These are phyloP conservation scores for Mrakia gelida DNA, from an alignment of 768 basidiomycete species.

Conservation along the genomic window DNA sequence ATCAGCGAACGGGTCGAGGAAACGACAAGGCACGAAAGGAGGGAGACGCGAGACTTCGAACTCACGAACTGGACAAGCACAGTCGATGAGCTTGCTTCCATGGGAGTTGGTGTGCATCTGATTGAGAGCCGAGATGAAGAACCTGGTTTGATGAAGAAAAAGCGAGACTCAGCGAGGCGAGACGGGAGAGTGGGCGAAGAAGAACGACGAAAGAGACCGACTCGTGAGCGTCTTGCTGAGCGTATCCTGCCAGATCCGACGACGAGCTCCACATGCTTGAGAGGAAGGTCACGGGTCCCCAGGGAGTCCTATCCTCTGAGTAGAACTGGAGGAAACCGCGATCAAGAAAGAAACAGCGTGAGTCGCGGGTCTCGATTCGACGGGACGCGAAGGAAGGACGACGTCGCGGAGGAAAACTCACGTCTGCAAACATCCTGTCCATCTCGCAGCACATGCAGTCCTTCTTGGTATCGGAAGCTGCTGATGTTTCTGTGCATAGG, in stretches of 20 bases:
- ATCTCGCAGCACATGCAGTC: conserved; percentile 86
- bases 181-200: background rate
- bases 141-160: conserved; percentile 38
- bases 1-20: background rate
- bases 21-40: background rate
- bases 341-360: background rate
- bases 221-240: conserved; percentile 92
- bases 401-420: conserved; percentile 55
- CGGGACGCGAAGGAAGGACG: background rate
- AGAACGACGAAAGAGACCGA: conserved; percentile 50
- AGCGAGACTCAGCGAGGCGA: conserved; percentile 10
- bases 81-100: conserved; percentile 55
- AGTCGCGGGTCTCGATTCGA: background rate
- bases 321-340: conserved; percentile 44
- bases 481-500: conserved; percentile 33
- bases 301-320: conserved; percentile 55
- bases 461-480: conserved; percentile 47
- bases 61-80: conserved; percentile 64
- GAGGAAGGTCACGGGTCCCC: conserved; percentile 77
- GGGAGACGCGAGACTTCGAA: conserved; percentile 12
- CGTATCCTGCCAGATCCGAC: conserved; percentile 78
- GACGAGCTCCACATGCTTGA: conserved; percentile 68
- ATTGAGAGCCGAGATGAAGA: conserved; percentile 58
- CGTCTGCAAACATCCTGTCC: conserved; percentile 58
- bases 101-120: conserved; percentile 77